Percentiles rank a stretch among this genome's conserved stretches.
These are phyloP conservation scores for Eucalyptus sp. DNA, from an alignment of 345 rosid genomes.

Conservation along the genomic window DNA sequence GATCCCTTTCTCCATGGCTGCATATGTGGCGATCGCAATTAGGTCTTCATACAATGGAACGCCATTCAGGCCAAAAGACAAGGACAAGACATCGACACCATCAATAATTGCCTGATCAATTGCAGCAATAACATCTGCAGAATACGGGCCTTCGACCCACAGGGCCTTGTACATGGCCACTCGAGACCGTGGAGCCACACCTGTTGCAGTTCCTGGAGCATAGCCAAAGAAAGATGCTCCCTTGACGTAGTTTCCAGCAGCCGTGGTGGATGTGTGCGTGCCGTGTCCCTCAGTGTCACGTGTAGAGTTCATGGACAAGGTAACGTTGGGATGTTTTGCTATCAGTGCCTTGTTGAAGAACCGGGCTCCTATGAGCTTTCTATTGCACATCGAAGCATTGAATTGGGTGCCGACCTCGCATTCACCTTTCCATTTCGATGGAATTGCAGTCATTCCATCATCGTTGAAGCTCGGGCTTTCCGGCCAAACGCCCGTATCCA, in stretches of 20 bases:
- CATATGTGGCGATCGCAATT: constrained; percentile 37
- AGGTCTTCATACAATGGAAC: constrained; percentile 26
- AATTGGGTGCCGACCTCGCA: constrained; percentile 33
- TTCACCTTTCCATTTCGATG: constrained; percentile 33
- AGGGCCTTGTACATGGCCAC: constrained; percentile 46
- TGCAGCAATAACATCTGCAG: constrained; percentile 32
- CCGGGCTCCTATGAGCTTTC: constrained; percentile 43
- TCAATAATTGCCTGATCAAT: constrained; percentile 44
- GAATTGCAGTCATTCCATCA: constrained; percentile 19
- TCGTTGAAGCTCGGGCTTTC: constrained; percentile 33
- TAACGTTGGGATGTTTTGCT: constrained; percentile 16
- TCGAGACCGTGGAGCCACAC: constrained; percentile 30
- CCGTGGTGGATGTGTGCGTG: constrained; percentile 46
- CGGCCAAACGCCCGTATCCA: constrained; percentile 43
- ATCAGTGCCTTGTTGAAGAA: constrained; percentile 30
- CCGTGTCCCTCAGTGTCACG: constrained; percentile 43
- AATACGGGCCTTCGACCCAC: constrained; percentile 14
- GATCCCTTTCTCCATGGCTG: constrained; percentile 30
- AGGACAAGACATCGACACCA: constrained; percentile 38
- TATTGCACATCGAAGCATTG: constrained; percentile 36
- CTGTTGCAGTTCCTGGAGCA: constrained; percentile 27
- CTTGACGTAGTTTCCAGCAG: constrained; percentile 24
- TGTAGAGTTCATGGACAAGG: constrained; percentile 34
- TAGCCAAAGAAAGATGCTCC: constrained; percentile 32
- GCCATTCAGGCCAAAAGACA: constrained; percentile 25